Base-by-base conservation (phyloP, 139 green algal genomes). In the Auxenochlorella pyrenoidosa region DNA sequence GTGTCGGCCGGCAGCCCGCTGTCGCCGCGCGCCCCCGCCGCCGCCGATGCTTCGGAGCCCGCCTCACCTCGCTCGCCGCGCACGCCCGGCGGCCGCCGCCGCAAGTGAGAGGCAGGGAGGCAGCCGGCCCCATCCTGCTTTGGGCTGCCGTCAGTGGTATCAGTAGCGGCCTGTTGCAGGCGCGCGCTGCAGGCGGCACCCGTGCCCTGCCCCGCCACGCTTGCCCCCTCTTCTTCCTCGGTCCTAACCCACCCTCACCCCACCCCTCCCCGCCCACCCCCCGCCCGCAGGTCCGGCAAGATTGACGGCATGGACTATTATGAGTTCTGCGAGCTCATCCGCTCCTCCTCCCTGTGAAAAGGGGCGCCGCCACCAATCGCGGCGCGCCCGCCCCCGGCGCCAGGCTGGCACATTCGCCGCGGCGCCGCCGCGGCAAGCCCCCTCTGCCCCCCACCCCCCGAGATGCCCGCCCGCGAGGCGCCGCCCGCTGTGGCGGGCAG, bases 261-360 rank as follows among this genome's bases (percentile, higher is more conserved):
- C 19, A 54, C 32, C 30, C 54, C 18, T 2, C 19, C 58, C 36
- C 26, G 36, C 51, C 51, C 36, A 2, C 79, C 36, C 21, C 79
- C 0, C 77, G 16, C 51, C 26, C 28, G 38, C 81, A 91, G 73
- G 63, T 21, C 38, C n/a, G 44, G 51, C 36, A 94, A 94, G 82
- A 93, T 94, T n/a, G 85, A 93, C 77, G 91, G 91, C 70, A 84
- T 94, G 87, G 89, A 93, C 79, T 94, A 93, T 34, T 93, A 94
- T 44, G 89, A 91, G 51, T 94, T 88, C 28, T 91, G 87, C 71
- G 91, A 94, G 86, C 87, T 94, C 36, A 87, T 94, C 76, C 83
- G 91, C 71, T 87, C 89, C 84, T 86, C 72, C 63, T 90, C 83
- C 44, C 79, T 94, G 68, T 94, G 87, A 93, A 63, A 13, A 13